phyloP scores from a whole-genome alignment of 208 protist genomes.

The Acanthamoeba culbertsoni region DNA sequence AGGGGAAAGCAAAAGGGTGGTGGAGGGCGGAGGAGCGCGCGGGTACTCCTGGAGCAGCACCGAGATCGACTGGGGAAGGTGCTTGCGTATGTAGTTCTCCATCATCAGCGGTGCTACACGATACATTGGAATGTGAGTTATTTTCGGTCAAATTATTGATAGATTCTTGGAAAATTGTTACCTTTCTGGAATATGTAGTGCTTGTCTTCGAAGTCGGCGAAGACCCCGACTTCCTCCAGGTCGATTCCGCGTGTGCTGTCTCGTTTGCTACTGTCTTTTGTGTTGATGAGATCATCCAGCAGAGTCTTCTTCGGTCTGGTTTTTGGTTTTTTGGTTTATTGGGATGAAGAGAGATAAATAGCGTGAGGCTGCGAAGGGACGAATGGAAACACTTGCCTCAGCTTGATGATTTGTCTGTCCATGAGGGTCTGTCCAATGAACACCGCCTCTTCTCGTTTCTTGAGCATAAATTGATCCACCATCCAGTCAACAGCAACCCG shows the following conservation, averaged over 20 bases:
- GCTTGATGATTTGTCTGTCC: background rate
- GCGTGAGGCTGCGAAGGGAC: background rate
- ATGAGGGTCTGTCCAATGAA: background rate
- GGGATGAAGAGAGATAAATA: background rate
- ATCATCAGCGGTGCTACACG: background rate
- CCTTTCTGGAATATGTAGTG: constrained; percentile 19
- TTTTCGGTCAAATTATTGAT: background rate
- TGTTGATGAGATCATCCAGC: constrained; percentile 17
- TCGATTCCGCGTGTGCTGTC: background rate
- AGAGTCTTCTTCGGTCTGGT: constrained; percentile 13
- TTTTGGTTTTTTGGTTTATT: background rate
- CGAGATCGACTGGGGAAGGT: background rate
- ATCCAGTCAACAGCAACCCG: constrained; percentile 10
- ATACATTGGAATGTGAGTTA: background rate
- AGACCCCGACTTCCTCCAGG: background rate
- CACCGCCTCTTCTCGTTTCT: background rate
- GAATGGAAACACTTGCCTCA: background rate
- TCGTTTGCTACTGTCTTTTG: background rate
- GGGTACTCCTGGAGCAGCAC: background rate
- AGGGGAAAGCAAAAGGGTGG: background rate
- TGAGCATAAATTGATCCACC: background rate
- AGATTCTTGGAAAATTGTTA: background rate
- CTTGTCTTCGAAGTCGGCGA: background rate
- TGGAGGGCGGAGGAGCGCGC: background rate
- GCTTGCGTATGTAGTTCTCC: constrained; percentile 38